A percentile compares a stretch with the other conserved stretches of the same genome.
Evolutionary conservation across 2,329 filamentous ascomycete species (phyloP).

Genomic region (Fusarium coffeatum): DNA sequence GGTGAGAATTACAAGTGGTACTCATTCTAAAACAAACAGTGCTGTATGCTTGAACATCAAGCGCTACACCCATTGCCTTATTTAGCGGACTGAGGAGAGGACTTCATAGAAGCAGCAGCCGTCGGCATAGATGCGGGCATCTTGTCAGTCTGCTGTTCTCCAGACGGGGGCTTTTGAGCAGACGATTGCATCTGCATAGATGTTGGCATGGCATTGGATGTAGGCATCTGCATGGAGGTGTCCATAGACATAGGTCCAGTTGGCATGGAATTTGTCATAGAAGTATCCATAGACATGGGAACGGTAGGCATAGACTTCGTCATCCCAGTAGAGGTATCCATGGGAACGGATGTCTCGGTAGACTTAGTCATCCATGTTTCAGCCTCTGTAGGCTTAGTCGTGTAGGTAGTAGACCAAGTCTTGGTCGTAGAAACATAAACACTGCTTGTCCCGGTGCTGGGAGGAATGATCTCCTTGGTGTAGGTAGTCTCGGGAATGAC

Average conservation of each 20-base stretch:
- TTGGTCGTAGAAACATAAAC: slow-evolving; percentile 16
- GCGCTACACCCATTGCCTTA: not conserved
- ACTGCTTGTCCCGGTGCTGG: not conserved
- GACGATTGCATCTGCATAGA: not conserved
- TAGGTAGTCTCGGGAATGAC: slow-evolving; percentile 1
- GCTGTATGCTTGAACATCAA: no score
- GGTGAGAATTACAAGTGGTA: not conserved
- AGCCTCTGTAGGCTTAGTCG: not conserved
- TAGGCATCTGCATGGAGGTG: not conserved
- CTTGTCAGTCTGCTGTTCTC: not conserved
- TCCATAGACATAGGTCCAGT: not conserved
- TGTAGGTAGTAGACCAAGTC: slow-evolving; percentile 5
- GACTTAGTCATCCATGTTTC: not conserved
- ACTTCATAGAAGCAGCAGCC: not conserved
- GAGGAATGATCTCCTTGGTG: not conserved
- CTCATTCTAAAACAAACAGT: no score
- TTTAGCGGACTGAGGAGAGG: not conserved
- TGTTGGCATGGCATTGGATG: not conserved
- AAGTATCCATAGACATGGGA: not conserved
- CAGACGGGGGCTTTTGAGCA: not conserved
- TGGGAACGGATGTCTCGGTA: not conserved
- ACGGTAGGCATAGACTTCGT: not conserved
- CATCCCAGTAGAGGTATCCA: not conserved
- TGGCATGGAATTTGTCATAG: not conserved
- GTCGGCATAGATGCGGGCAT: not conserved